These are phyloP conservation scores for Carpinus viminea DNA, from an alignment of 306 rosid genomes.

Conservation along the genomic window DNA sequence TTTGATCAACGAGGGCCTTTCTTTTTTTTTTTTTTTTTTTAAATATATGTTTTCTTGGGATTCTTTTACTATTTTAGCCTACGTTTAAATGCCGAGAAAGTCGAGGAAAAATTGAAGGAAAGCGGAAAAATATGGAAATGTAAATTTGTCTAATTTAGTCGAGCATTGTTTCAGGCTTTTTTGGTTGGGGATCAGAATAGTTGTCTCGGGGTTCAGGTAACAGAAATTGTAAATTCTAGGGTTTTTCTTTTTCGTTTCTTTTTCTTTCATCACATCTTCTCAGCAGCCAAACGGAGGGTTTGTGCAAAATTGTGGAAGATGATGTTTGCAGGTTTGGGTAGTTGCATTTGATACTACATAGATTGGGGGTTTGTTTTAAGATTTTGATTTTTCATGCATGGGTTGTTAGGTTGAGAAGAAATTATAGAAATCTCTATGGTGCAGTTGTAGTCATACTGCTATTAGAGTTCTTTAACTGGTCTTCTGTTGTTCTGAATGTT, in stretches of 20 bases:
- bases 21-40: not conserved
- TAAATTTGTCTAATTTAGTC: constrained; percentile 5
- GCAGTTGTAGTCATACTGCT: not conserved
- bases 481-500: not conserved
- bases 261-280: not conserved
- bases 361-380: not conserved
- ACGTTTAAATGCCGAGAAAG: not conserved
- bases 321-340: constrained; percentile 1
- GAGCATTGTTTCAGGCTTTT: not conserved
- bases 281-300: not conserved
- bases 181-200: not conserved
- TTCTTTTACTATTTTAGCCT: not conserved
- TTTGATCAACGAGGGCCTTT: not conserved
- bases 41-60: not conserved
- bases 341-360: not conserved
- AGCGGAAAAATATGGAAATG: not conserved
- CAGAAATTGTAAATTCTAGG: not conserved
- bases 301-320: constrained; percentile 4
- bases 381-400: not conserved
- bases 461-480: not conserved
- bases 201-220: not conserved
- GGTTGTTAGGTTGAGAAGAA: not conserved
- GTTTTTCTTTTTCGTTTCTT: not conserved
- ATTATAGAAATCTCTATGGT: not conserved
- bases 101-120: not conserved